These are phyloP conservation scores for Rehmannia glutinosa DNA, from an alignment of 257 asterid genomes.

Conservation along the genomic window DNA sequence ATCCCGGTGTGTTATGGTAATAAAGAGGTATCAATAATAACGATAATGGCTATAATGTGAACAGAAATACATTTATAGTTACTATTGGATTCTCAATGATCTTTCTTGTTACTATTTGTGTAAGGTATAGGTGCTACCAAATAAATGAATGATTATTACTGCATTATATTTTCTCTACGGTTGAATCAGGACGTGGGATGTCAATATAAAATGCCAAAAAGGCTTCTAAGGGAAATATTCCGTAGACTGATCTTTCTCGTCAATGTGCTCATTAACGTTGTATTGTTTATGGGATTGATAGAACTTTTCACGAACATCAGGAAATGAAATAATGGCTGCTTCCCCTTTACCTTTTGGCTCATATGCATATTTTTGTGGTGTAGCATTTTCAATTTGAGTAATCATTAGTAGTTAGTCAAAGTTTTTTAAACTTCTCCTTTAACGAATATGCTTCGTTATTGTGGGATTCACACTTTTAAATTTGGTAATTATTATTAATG, in stretches of 20 bases:
- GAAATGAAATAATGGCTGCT: conserved; percentile 6
- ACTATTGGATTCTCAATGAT: background rate
- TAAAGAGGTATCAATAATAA: background rate
- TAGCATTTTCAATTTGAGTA: background rate
- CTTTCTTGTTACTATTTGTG: background rate
- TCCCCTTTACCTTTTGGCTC: background rate
- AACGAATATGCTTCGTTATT: background rate
- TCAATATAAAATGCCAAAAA: background rate
- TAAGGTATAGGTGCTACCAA: background rate
- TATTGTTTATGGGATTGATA: background rate
- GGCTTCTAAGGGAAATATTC: background rate
- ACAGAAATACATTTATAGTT: background rate
- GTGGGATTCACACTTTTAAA: background rate
- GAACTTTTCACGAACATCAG: background rate
- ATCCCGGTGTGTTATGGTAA: background rate
- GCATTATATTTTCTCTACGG: background rate
- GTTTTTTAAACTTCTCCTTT: background rate
- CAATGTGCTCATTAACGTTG: background rate
- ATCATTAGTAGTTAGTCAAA: background rate
- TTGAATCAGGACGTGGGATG: background rate
- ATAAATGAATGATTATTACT: background rate
- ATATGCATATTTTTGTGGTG: background rate
- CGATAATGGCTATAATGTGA: background rate
- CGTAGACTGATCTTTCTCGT: background rate
- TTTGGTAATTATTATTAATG: background rate